Evolutionary conservation across 2,329 filamentous ascomycete species (phyloP).

Genomic region (Thelonectria rubi): DNA sequence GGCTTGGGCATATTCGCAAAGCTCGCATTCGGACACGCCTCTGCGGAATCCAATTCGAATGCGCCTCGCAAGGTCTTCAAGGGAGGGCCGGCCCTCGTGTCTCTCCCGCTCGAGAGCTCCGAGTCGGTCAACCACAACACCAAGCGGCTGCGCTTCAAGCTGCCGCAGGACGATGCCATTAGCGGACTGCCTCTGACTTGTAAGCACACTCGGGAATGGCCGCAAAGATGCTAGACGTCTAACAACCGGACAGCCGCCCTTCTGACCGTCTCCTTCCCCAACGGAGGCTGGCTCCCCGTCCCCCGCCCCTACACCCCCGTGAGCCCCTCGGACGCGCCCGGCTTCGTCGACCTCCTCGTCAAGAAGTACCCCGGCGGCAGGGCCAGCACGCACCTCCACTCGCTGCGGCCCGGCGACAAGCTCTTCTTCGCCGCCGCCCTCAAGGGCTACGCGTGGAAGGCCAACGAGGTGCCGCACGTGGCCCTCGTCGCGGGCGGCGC

Average conservation of each 20-base stretch:
- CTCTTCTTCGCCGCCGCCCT: constrained; percentile 67
- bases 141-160: constrained; percentile 64
- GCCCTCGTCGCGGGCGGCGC: constrained; percentile 75
- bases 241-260: constrained; percentile 56
- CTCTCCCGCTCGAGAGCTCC: constrained; percentile 59
- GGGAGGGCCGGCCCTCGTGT: constrained; percentile 53
- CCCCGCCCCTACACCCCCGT: constrained; percentile 74
- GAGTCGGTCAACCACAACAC: constrained; percentile 67
- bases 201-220: constrained; percentile 41
- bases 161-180: constrained; percentile 56
- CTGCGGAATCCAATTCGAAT: constrained; percentile 34
- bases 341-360: constrained; percentile 70
- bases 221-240: neutral
- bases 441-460: constrained; percentile 62
- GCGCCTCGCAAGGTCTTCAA: constrained; percentile 44
- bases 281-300: constrained; percentile 65
- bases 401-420: constrained; percentile 67
- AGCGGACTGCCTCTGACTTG: constrained; percentile 62
- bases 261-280: constrained; percentile 67
- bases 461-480: constrained; percentile 61
- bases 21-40: constrained; percentile 34
- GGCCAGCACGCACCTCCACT: constrained; percentile 72
- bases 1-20: constrained; percentile 32
- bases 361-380: constrained; percentile 75
- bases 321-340: constrained; percentile 61